phyloP scores from a whole-genome alignment of 2,329 filamentous ascomycete species.

The Pyrenophora seminiperda region DNA sequence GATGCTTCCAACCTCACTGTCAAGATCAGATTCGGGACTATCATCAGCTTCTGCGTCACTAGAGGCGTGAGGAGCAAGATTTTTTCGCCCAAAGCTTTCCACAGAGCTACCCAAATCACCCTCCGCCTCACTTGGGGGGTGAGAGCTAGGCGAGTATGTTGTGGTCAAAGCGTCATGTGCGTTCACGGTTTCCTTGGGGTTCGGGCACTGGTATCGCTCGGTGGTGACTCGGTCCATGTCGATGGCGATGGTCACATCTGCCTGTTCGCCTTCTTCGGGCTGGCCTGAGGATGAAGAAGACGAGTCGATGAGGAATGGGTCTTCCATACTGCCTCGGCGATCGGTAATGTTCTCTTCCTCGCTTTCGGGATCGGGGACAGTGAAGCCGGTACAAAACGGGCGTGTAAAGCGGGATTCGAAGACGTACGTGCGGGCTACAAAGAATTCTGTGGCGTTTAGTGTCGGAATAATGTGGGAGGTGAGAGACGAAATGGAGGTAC shows the following conservation, averaged over 20 bases:
- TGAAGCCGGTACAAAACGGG: conserved; percentile 35
- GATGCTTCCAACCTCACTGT: conserved; percentile 17
- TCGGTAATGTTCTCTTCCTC: conserved; percentile 33
- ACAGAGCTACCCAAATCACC: too few relatives aligned
- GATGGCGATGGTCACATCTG: conserved; percentile 18
- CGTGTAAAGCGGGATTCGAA: conserved; percentile 30
- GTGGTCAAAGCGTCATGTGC: too few relatives aligned
- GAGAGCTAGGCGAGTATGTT: too few relatives aligned
- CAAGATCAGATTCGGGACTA: conserved; percentile 7
- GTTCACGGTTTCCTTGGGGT: too few relatives aligned
- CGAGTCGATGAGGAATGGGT: conserved; percentile 41
- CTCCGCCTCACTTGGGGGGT: too few relatives aligned
- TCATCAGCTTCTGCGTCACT: conserved; percentile 10
- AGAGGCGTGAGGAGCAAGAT: background rate
- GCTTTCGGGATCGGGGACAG: conserved; percentile 39
- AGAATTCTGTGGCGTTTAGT: conserved; percentile 35
- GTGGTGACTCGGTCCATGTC: conserved; percentile 12
- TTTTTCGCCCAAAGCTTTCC: too few relatives aligned
- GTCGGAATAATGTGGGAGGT: background rate
- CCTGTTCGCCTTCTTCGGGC: conserved; percentile 8
- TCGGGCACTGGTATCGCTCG: too few relatives aligned
- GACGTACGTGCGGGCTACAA: conserved; percentile 38
- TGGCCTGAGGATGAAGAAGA: conserved; percentile 23
- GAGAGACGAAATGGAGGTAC: background rate
- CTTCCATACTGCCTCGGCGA: conserved; percentile 31